A percentile compares a stretch with the other conserved stretches of the same genome.
Evolutionary conservation across 345 rosid genomes (phyloP).

Genomic region (Luvunga scandens): DNA sequence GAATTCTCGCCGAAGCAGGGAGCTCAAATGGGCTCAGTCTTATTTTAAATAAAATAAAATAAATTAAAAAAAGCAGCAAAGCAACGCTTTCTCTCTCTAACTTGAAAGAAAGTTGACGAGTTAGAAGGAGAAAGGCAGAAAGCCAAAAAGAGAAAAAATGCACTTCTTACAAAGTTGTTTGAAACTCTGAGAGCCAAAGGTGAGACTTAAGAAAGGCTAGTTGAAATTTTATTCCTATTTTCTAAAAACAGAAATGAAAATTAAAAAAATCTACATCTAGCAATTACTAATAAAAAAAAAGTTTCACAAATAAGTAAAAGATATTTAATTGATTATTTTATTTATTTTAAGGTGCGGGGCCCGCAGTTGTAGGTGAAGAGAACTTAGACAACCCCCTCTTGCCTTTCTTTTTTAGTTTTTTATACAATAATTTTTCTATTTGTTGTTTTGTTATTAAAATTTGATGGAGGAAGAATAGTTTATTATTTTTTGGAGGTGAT

Average conservation of each 20-base stretch:
- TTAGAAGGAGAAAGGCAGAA: constrained; percentile 1
- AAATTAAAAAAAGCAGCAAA: too few relatives aligned
- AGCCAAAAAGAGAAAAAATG: not conserved
- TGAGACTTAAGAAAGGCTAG: not conserved
- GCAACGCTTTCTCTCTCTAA: not conserved
- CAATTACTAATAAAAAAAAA: too few relatives aligned
- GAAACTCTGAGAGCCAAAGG: not conserved
- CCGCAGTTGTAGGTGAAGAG: constrained; percentile 30
- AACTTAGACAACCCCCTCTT: constrained; percentile 34
- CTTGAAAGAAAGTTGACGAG: not conserved
- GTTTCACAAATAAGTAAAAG: too few relatives aligned
- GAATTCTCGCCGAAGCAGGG: not conserved
- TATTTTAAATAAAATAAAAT: not conserved
- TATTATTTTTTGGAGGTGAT: not conserved
- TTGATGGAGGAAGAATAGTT: too few relatives aligned
- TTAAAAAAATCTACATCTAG: too few relatives aligned
- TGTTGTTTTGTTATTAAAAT: not conserved
- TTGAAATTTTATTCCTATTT: not conserved
- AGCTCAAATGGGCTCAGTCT: not conserved
- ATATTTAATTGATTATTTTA: too few relatives aligned
- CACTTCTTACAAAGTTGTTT: not conserved
- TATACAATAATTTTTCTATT: not conserved
- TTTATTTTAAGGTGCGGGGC: not conserved
- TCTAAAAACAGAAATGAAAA: not conserved
- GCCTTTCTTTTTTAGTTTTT: not conserved